phyloP scores from a whole-genome alignment of 2,329 filamentous ascomycete species.

The Amphichorda felina region DNA sequence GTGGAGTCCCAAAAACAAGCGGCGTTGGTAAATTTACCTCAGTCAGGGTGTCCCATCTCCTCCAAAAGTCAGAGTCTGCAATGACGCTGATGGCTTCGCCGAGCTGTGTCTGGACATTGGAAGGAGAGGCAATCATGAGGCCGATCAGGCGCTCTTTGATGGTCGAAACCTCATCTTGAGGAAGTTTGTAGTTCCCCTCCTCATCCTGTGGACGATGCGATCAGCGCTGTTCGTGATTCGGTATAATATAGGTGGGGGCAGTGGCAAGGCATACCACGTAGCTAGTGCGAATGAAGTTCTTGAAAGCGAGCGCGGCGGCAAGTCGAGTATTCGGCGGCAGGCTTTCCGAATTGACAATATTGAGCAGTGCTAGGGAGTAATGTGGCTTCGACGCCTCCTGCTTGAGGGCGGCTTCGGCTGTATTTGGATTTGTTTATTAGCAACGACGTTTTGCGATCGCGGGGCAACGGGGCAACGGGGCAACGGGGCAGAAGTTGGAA shows the following conservation, averaged over 20 bases:
- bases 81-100: constrained; percentile 96
- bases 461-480: constrained; percentile 10
- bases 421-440: constrained; percentile 19
- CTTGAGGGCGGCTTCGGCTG: constrained; percentile 74
- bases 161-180: constrained; percentile 66
- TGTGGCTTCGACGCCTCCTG: constrained; percentile 70
- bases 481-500: constrained; percentile 25
- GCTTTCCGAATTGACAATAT: constrained; percentile 70
- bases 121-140: constrained; percentile 86
- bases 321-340: constrained; percentile 71
- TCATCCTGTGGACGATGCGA: constrained; percentile 48
- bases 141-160: constrained; percentile 95
- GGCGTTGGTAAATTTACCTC: constrained; percentile 37
- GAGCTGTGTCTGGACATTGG: constrained; percentile 82
- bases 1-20: constrained; percentile 3
- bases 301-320: constrained; percentile 86
- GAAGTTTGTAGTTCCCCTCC: constrained; percentile 85
- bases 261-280: constrained; percentile 57
- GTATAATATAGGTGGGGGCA: neutral
- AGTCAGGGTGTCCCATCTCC: constrained; percentile 91
- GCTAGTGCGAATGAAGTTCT: constrained; percentile 92
- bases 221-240: neutral
- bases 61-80: constrained; percentile 95
- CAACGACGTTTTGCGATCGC: constrained; percentile 14
- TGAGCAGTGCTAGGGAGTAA: constrained; percentile 80